A percentile compares a stretch with the other conserved stretches of the same genome.
Evolutionary conservation across 306 rosid species (phyloP).

Genomic region (Corylus americana): DNA sequence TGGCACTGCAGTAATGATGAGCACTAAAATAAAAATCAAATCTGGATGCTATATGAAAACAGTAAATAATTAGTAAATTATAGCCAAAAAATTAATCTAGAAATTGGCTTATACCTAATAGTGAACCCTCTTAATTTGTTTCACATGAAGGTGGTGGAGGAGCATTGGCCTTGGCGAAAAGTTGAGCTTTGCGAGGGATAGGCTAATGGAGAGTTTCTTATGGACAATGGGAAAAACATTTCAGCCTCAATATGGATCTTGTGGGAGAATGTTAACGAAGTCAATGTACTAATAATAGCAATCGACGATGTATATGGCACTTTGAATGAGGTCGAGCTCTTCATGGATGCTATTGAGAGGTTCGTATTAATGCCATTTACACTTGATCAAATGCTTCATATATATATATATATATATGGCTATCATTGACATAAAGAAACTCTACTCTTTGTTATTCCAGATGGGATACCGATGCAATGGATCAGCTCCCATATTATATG

Average conservation of each 20-base stretch:
- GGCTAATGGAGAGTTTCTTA: constrained; percentile 5
- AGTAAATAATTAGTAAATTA: not conserved
- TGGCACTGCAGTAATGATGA: no score
- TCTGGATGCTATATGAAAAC: no score
- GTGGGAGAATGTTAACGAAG: not conserved
- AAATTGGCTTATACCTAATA: not conserved
- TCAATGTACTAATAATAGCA: not conserved
- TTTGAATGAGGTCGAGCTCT: not conserved
- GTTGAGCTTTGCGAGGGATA: constrained; percentile 28
- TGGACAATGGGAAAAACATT: constrained; percentile 3
- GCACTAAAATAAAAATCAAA: no score
- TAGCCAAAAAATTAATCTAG: not conserved
- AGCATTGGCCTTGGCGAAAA: constrained; percentile 1
- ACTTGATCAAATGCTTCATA: not conserved
- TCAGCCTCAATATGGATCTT: not conserved
- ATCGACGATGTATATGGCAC: constrained; percentile 5
- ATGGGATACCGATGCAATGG: constrained; percentile 3
- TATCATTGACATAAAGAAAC: not conserved
- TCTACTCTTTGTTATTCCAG: not conserved
- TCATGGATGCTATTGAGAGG: not conserved
- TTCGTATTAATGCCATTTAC: not conserved
- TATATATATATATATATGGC: not conserved
- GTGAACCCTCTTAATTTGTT: not conserved
- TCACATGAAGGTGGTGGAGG: constrained; percentile 10
- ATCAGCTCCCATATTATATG: not conserved